Percentiles rank a stretch among this genome's conserved stretches.
phyloP scores from a whole-genome alignment of 225 moss, liverwort and hornwort species.

The Sphagnum tenellum region DNA sequence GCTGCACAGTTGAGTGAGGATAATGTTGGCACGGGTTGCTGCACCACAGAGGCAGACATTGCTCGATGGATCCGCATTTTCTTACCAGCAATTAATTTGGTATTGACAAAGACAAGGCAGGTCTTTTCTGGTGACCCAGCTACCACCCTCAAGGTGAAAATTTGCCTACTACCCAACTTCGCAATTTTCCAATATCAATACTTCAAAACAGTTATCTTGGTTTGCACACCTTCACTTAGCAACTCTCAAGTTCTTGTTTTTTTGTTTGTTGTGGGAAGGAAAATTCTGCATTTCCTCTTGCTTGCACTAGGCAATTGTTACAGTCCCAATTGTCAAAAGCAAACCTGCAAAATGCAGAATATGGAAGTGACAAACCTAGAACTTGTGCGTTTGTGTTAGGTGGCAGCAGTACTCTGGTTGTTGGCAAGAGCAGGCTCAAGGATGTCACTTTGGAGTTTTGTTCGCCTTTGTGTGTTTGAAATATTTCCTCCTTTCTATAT shows the following conservation, averaged over 20 bases:
- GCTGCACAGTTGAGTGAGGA: slow-evolving; percentile 13
- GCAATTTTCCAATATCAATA: too few relatives aligned
- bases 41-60: slow-evolving; percentile 64
- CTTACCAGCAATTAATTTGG: slow-evolving; percentile 70
- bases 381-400: slow-evolving; percentile 23
- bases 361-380: too few relatives aligned
- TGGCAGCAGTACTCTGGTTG: slow-evolving; percentile 77
- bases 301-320: too few relatives aligned
- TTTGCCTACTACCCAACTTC: too few relatives aligned
- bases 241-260: too few relatives aligned
- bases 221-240: too few relatives aligned
- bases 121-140: slow-evolving; percentile 88
- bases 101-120: slow-evolving; percentile 53
- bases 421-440: slow-evolving; percentile 73
- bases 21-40: slow-evolving; percentile 14
- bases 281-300: too few relatives aligned
- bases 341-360: too few relatives aligned
- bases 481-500: too few relatives aligned
- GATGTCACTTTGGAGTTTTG: slow-evolving; percentile 79
- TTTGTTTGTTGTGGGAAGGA: too few relatives aligned
- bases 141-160: slow-evolving; percentile 74
- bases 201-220: too few relatives aligned
- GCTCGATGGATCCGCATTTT: slow-evolving; percentile 46
- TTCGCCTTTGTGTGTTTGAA: slow-evolving; percentile 54
- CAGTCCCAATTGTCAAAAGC: too few relatives aligned